Percentiles rank a stretch among this genome's conserved stretches.
These are phyloP conservation scores for Prosopis cineraria DNA, from an alignment of 306 rosid species.

Conservation along the genomic window DNA sequence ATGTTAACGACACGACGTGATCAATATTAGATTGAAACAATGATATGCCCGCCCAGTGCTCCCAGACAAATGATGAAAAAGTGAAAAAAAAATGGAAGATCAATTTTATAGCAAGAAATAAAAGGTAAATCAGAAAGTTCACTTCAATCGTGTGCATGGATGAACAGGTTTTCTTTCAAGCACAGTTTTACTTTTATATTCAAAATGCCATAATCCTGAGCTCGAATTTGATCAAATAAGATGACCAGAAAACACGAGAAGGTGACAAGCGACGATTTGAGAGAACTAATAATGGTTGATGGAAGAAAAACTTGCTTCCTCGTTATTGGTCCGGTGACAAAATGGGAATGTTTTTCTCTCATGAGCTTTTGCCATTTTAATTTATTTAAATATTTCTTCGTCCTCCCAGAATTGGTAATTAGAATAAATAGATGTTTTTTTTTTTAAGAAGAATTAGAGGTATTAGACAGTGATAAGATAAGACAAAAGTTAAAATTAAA, in stretches of 20 bases:
- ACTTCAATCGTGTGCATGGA: not conserved
- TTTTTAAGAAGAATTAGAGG: too few species aligned
- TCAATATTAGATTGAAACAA: not conserved
- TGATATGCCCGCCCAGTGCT: too few species aligned
- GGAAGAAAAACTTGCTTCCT: not conserved
- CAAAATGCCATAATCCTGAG: not conserved
- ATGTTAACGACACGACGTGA: not conserved
- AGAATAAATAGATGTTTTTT: not conserved
- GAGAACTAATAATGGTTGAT: not conserved
- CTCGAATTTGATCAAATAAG: not conserved
- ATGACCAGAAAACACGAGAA: not conserved
- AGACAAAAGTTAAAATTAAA: too few species aligned
- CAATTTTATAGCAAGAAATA: not conserved
- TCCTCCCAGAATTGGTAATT: not conserved
- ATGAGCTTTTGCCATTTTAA: not conserved
- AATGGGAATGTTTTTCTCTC: not conserved
- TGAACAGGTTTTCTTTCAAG: not conserved
- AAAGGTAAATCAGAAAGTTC: not conserved
- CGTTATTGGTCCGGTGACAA: not conserved
- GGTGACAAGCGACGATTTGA: not conserved
- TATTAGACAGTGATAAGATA: too few species aligned
- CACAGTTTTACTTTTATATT: not conserved
- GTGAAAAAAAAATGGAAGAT: not conserved
- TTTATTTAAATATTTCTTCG: not conserved
- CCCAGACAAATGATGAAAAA: too few species aligned